Percentiles rank a stretch among this genome's conserved stretches.
Conservation (phyloP, 306 rosid species). For the Oxytropis ochrocephala region DNA sequence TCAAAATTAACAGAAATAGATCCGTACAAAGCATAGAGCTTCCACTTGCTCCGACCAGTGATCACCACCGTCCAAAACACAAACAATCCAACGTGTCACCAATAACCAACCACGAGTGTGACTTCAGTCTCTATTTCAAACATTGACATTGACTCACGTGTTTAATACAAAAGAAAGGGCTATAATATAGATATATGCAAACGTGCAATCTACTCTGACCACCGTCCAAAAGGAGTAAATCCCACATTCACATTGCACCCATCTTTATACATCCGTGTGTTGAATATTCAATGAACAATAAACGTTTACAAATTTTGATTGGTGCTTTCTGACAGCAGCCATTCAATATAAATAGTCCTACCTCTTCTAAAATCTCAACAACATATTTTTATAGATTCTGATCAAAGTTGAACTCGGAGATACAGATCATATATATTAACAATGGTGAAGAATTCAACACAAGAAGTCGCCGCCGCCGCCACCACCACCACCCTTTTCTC, state of each 20-base stretch:
- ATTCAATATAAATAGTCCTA: neutral
- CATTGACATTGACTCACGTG: neutral
- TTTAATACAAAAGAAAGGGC: neutral
- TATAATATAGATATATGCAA: too few species aligned
- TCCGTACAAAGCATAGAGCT: neutral
- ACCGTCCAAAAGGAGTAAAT: too few species aligned
- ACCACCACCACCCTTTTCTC: slow-evolving; percentile 36
- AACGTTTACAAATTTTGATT: too few species aligned
- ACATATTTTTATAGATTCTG: neutral
- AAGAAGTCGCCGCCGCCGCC: neutral
- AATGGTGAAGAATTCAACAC: slow-evolving; percentile 34
- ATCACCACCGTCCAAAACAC: neutral
- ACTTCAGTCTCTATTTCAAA: neutral
- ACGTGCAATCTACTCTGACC: too few species aligned
- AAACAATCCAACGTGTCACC: neutral
- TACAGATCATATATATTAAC: neutral
- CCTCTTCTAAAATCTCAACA: neutral
- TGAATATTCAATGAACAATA: too few species aligned
- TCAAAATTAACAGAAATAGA: neutral
- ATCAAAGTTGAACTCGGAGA: neutral
- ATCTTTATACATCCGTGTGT: too few species aligned
- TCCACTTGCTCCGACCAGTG: neutral
- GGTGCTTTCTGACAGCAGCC: too few species aligned
- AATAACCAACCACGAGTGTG: neutral
- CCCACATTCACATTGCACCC: too few species aligned